Evolutionary conservation across 2,329 filamentous ascomycete genomes (phyloP), one percentile per base, ranked within the genome.

Genomic region (Penicillium verrucosum): DNA sequence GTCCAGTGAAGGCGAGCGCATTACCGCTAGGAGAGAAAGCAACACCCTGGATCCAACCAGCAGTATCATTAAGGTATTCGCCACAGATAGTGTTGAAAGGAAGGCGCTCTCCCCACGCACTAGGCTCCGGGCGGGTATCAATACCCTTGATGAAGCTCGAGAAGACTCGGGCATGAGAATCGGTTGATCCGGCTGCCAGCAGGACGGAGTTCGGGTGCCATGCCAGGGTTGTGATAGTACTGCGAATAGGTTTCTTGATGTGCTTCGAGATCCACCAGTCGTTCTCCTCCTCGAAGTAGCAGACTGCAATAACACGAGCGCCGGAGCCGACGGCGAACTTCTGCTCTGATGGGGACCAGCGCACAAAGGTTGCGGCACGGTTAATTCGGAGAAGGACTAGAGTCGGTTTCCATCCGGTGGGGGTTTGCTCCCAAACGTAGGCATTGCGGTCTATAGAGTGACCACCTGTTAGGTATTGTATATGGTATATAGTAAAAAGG

Each of bases 191-290:
- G 42, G 94, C 92, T 16, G 93, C 94, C 25, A 99, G 82, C 32
- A 99, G 84, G 16, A 99, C 94, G 10, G 90, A 95, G 81, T 99
- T 99, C 36, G 94, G 94, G 76, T 99, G 94, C 94, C 94, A 99
- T 56, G 89, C 88, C 43, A 99, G 86, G 16, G 89, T 92, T 54
- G 94, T 97, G 68, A 99, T 93, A 56, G 94, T 99, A 74, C 92
- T 96, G 65, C 93, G 89, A 69, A 99, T 96, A 21, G 94, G 94
- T 84, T 97, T 99, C 85, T 97, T 97, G 71, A 99, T 79, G 78
- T 99, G 94, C 82, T 99, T 99, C 37, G 92, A 97, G 41, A 99
- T 93, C 94, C 94, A 99, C 94, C 94, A 99, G 80, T 99, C 92
- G 77, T 99, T 97, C 77, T 99, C 94, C 74, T 96, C 90, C 73